Conservation (phyloP, 2,329 filamentous ascomycete genomes). For the Gremmenia infestans region DNA sequence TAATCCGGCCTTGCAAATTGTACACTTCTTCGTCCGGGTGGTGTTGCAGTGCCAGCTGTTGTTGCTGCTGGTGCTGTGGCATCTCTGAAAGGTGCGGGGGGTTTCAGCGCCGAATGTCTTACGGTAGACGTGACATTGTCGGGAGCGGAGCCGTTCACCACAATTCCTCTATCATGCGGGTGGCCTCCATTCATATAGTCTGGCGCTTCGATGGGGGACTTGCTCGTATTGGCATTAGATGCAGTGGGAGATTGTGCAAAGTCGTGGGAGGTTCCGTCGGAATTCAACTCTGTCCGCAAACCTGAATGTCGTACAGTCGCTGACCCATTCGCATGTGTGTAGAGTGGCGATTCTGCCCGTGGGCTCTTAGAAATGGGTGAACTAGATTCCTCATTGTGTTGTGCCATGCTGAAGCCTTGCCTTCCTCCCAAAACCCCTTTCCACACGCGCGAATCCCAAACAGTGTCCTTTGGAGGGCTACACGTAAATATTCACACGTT, state of each 20-base stretch:
- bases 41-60: slow-evolving; percentile 26
- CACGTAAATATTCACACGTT: slow-evolving; percentile 7
- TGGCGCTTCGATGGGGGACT: slow-evolving; percentile 19
- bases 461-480: slow-evolving; percentile 1
- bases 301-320: slow-evolving; percentile 23
- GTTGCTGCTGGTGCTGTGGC: slow-evolving; percentile 7
- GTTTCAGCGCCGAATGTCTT: slow-evolving; percentile 19
- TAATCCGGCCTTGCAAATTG: slow-evolving; percentile 61
- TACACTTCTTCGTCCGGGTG: slow-evolving; percentile 57
- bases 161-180: slow-evolving; percentile 20
- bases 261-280: slow-evolving; percentile 13
- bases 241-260: slow-evolving; percentile 9
- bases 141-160: slow-evolving; percentile 1
- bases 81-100: slow-evolving; percentile 6
- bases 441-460: background rate
- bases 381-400: slow-evolving; percentile 30
- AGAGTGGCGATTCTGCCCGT: slow-evolving; percentile 23
- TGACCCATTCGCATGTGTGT: slow-evolving; percentile 21
- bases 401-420: slow-evolving; percentile 20
- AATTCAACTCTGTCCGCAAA: slow-evolving; percentile 25
- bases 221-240: slow-evolving; percentile 14
- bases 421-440: slow-evolving; percentile 1
- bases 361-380: slow-evolving; percentile 34
- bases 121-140: slow-evolving; percentile 6
- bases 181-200: slow-evolving; percentile 32